These are phyloP conservation scores for Lignosus rhinocerotis DNA, from an alignment of 1,284 basidiomycete genomes.

Conservation along the genomic window DNA sequence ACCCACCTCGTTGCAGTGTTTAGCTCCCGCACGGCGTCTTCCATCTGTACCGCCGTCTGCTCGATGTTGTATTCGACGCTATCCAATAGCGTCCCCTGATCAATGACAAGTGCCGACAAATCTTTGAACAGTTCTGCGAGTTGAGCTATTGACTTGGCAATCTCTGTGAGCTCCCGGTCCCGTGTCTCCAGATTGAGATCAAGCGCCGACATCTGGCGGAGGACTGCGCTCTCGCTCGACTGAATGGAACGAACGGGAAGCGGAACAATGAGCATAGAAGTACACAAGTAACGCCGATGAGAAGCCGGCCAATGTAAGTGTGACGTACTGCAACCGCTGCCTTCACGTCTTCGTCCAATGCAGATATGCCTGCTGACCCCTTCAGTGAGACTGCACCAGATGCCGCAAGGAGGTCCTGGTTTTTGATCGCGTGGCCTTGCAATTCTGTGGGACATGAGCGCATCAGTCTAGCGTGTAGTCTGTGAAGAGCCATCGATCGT, in stretches of 20 bases:
- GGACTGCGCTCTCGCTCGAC: slow-evolving; percentile 39
- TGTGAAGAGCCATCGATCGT: slow-evolving; percentile 23
- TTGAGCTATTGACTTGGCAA: slow-evolving; percentile 89
- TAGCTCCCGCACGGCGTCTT: slow-evolving; percentile 86
- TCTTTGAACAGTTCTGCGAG: slow-evolving; percentile 97
- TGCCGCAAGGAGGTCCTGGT: slow-evolving; percentile 86
- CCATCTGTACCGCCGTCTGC: slow-evolving; percentile 79
- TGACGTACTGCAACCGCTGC: slow-evolving; percentile 65
- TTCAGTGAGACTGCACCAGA: slow-evolving; percentile 82
- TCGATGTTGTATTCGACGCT: slow-evolving; percentile 98
- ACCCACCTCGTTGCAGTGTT: slow-evolving; percentile 76
- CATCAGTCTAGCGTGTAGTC: neutral
- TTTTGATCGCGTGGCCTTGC: slow-evolving; percentile 93
- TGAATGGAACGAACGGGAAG: slow-evolving; percentile 10
- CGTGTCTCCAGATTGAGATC: slow-evolving; percentile 61
- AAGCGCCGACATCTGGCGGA: slow-evolving; percentile 42
- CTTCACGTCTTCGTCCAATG: slow-evolving; percentile 84
- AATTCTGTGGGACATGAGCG: slow-evolving; percentile 56
- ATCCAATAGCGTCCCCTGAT: slow-evolving; percentile 96
- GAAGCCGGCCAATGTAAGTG: slow-evolving; percentile 17
- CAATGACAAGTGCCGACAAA: slow-evolving; percentile 89
- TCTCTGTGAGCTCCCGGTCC: slow-evolving; percentile 83
- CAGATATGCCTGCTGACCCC: slow-evolving; percentile 77
- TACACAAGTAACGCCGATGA: slow-evolving; percentile 26
- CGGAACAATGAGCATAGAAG: slow-evolving; percentile 6